phyloP scores from a whole-genome alignment of 306 rosid species.

The Citrullus mucosospermus region DNA sequence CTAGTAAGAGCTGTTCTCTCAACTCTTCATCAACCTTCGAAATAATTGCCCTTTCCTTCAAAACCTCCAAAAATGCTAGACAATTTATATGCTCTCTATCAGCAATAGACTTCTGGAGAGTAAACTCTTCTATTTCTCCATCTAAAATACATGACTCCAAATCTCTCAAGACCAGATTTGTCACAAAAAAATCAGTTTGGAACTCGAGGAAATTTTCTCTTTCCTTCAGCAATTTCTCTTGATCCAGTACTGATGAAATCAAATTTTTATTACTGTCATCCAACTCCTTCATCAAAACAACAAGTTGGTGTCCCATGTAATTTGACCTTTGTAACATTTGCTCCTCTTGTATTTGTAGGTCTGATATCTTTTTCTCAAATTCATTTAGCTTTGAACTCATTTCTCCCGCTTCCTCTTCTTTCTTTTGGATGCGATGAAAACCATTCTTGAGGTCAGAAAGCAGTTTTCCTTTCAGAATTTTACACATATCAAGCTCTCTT shows the following conservation, averaged over 20 bases:
- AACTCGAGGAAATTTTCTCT: constrained; percentile 40
- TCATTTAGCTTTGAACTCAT: constrained; percentile 40
- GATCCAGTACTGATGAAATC: constrained; percentile 39
- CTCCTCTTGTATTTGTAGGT: constrained; percentile 75
- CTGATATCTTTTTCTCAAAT: constrained; percentile 56
- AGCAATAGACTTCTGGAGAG: constrained; percentile 24
- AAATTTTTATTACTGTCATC: constrained; percentile 39
- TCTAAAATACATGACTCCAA: constrained; percentile 48
- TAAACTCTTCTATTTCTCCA: constrained; percentile 36
- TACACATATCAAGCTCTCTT: constrained; percentile 83
- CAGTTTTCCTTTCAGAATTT: constrained; percentile 61
- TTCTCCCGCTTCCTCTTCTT: constrained; percentile 64
- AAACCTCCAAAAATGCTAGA: constrained; percentile 27
- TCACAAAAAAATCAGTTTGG: constrained; percentile 41
- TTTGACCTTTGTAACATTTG: constrained; percentile 69
- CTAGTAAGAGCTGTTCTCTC: constrained; percentile 27
- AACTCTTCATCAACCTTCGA: constrained; percentile 41
- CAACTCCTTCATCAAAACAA: constrained; percentile 58
- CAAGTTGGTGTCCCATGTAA: constrained; percentile 70
- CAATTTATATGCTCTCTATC: constrained; percentile 29
- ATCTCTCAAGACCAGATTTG: constrained; percentile 49
- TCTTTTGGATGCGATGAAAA: constrained; percentile 63
- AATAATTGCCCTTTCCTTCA: constrained; percentile 37
- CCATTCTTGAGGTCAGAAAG: constrained; percentile 63
- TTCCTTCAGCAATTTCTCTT: constrained; percentile 41